Base-by-base conservation (phyloP, 2,329 filamentous ascomycete genomes). In the Trichophyton verrucosum region DNA sequence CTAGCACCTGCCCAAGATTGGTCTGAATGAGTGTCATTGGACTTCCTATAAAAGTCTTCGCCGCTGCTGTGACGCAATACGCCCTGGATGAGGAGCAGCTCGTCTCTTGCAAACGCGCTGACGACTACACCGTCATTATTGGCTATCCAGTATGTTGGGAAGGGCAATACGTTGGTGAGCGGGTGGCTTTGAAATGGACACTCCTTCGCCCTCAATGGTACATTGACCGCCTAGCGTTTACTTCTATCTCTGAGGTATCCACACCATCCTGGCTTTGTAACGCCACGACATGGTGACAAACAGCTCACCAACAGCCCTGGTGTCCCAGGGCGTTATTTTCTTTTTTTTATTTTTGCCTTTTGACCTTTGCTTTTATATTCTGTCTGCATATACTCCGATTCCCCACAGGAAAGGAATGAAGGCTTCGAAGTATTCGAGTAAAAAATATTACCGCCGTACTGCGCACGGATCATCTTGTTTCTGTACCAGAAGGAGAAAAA, bases 381-480 rank as follows among this genome's bases (percentile, higher is more conserved):
- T 59, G 42, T 24, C 36, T 49, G 24, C 42, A 55, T 49, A 30
- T 59, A 20, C 30, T 30, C 57, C 57, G 57, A 49, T 49, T 59
- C 57, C 42, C 57, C 57, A 44, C 57, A 47, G 27, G 17, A 30
- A 44, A 20, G 24, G 42, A 42, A 30, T 9, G 33, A 24, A 58
- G 30, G 17, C 11, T n/a, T 42, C 40, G 56, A 58, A 44, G 24
- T 38, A 11, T 58, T 58, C 56, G 40, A 58, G 42, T 58, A 24
- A 58, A 58, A 58, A 58, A 24, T 58, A 58, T 47, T 17, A 57
- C 33, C 36, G 33, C 59, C 55, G 60, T 59, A 63, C 51, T 58
- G 60, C 58, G 62, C 62, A 63, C 62, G 62, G 62, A 63, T 63
- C 62, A 63, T 46, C 36, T 44, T 58, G 22, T 42, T 42, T 57